Evolutionary conservation across 306 rosid species (phyloP).

Genomic region (Medicago arabica): DNA sequence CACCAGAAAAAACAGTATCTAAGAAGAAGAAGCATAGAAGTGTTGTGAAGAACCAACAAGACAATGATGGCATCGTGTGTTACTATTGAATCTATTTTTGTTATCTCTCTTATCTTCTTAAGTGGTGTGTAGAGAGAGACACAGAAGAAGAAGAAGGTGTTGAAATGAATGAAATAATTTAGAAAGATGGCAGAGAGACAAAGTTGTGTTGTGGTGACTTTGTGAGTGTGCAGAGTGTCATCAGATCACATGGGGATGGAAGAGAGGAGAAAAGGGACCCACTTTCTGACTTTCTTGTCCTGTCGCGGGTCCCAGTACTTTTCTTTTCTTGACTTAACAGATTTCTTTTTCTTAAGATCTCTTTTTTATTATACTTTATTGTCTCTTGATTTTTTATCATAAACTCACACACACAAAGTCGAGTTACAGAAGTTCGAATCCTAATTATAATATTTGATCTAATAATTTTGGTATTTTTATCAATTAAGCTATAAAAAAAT

Average conservation of each 20-base stretch:
- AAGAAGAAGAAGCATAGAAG: conserved; percentile 47
- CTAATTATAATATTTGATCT: no score
- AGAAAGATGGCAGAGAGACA: conserved; percentile 3
- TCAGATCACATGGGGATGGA: conserved; percentile 16
- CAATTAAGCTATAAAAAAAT: no score
- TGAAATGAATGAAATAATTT: neutral
- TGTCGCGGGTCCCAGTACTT: neutral
- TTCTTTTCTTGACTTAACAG: neutral
- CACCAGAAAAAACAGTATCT: conserved; percentile 64
- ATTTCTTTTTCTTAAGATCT: neutral
- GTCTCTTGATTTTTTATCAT: no score
- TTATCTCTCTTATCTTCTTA: conserved; percentile 12
- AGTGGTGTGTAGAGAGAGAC: conserved; percentile 5
- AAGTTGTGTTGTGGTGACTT: neutral
- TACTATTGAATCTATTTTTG: neutral
- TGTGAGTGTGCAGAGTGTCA: neutral
- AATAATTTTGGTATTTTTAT: no score
- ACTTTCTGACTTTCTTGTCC: conserved; percentile 21
- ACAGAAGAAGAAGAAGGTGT: neutral
- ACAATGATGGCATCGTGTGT: conserved; percentile 49
- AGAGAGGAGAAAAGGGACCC: neutral
- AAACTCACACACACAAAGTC: no score
- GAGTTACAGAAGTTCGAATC: no score
- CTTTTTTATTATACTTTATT: no score
- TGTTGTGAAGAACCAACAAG: conserved; percentile 46